These are phyloP conservation scores for Syzygium oleosum DNA, from an alignment of 345 rosid species.

Conservation along the genomic window DNA sequence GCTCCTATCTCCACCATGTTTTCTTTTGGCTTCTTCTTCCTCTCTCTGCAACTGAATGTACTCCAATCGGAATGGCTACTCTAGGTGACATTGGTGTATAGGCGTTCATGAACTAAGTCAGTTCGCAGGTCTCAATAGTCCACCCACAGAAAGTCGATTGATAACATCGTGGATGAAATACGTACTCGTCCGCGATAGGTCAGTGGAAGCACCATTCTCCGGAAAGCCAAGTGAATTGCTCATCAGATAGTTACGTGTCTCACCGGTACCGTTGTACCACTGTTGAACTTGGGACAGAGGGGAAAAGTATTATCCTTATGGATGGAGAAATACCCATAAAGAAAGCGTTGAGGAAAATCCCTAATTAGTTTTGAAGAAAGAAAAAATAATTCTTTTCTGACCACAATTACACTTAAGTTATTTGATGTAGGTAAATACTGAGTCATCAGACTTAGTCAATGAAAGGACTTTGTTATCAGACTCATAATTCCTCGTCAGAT, in stretches of 20 bases:
- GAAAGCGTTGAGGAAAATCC: not conserved
- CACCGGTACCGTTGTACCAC: not conserved
- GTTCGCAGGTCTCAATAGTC: not conserved
- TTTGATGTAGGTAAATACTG: too few species aligned
- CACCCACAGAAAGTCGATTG: not conserved
- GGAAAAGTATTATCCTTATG: not conserved
- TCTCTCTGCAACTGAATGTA: not conserved
- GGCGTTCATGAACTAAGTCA: not conserved
- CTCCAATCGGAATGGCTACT: not conserved
- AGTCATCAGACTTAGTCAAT: too few species aligned
- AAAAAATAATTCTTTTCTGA: too few species aligned
- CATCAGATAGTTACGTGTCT: not conserved
- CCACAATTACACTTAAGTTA: too few species aligned
- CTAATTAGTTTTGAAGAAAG: too few species aligned
- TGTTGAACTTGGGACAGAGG: not conserved
- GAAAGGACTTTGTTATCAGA: too few species aligned
- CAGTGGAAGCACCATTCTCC: not conserved
- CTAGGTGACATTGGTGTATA: not conserved
- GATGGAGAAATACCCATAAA: not conserved
- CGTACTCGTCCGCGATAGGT: not conserved
- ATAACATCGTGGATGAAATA: not conserved
- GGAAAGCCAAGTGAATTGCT: not conserved
- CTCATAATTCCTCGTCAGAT: too few species aligned
- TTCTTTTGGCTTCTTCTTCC: not conserved
- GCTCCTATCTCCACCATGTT: not conserved